Conservation (phyloP, 306 rosid genomes). For the Lathyrus tuberosus region DNA sequence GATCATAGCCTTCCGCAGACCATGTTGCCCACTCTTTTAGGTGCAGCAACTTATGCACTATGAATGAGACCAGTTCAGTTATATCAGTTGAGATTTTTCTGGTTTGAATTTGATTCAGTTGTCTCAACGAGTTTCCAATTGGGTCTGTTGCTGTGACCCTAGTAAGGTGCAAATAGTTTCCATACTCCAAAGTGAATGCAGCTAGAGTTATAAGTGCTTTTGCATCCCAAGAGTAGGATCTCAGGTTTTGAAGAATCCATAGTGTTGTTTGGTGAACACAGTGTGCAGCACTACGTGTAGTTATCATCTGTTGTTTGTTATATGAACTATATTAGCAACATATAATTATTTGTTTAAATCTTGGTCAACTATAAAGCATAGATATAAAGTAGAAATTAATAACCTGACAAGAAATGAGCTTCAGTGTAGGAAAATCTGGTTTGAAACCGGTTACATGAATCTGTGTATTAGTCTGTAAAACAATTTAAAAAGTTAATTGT, state of each 20-base stretch:
- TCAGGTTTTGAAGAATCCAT: slow-evolving; percentile 43
- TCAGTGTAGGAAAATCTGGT: slow-evolving; percentile 39
- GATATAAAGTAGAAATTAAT: not conserved
- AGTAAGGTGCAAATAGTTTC: slow-evolving; percentile 27
- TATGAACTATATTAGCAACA: not conserved
- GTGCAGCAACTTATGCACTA: slow-evolving; percentile 37
- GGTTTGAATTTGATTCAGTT: slow-evolving; percentile 39
- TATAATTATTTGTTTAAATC: not conserved
- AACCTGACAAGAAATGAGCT: slow-evolving; percentile 50
- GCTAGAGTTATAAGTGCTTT: slow-evolving; percentile 51
- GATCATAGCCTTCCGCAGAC: slow-evolving; percentile 35
- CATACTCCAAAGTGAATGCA: slow-evolving; percentile 45
- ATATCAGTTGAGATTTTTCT: slow-evolving; percentile 19
- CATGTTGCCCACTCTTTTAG: slow-evolving; percentile 46
- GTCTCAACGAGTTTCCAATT: slow-evolving; percentile 36
- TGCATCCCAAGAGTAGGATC: slow-evolving; percentile 64
- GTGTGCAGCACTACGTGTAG: slow-evolving; percentile 21
- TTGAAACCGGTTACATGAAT: slow-evolving; percentile 18
- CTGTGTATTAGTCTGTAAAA: slow-evolving; percentile 28
- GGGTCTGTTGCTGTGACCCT: slow-evolving; percentile 16
- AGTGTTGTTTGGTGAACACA: slow-evolving; percentile 45
- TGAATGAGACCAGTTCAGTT: not conserved
- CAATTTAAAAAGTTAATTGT: slow-evolving; percentile 13
- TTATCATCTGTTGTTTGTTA: slow-evolving; percentile 41
- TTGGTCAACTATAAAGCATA: not conserved